These are phyloP conservation scores for Jamesozyma rosinii DNA, from an alignment of 805 yeast genomes.

Conservation along the genomic window DNA sequence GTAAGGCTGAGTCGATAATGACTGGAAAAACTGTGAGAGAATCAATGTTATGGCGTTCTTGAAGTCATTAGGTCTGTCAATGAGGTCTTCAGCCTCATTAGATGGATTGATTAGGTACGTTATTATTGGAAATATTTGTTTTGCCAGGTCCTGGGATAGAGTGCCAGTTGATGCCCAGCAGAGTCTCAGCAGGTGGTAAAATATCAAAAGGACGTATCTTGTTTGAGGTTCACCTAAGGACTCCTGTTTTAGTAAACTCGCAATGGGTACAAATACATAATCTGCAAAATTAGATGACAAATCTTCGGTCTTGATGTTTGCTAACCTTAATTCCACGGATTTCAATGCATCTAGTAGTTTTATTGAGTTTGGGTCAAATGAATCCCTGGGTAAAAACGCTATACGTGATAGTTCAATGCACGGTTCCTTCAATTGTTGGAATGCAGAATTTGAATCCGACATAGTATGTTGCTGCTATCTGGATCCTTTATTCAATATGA, in stretches of 20 bases:
- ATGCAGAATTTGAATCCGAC: constrained; percentile 7
- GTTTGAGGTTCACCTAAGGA: constrained; percentile 39
- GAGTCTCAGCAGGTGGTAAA: constrained; percentile 36
- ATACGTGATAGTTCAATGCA: constrained; percentile 39
- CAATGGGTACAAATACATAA: constrained; percentile 53
- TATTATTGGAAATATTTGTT: constrained; percentile 40
- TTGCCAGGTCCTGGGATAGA: constrained; percentile 32
- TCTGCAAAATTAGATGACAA: constrained; percentile 43
- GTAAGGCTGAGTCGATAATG: constrained; percentile 26
- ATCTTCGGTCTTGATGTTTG: constrained; percentile 1
- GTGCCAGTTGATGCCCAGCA: constrained; percentile 40
- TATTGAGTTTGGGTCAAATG: constrained; percentile 28
- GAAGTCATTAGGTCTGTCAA: constrained; percentile 10
- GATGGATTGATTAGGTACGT: constrained; percentile 35
- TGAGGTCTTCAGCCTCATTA: constrained; percentile 17
- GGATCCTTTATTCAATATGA: too few species aligned
- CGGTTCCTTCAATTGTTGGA: constrained; percentile 31
- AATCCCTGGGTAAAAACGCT: constrained; percentile 34
- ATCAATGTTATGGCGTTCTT: constrained; percentile 31
- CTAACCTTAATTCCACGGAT: constrained; percentile 21
- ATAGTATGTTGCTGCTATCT: not conserved
- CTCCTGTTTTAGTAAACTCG: constrained; percentile 42
- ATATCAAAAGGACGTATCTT: constrained; percentile 38
- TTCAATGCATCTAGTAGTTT: constrained; percentile 29
- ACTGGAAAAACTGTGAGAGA: constrained; percentile 26